A percentile compares a stretch with the other conserved stretches of the same genome.
These are phyloP conservation scores for Starmerella sp. DNA, from an alignment of 805 yeast species.

Conservation along the genomic window DNA sequence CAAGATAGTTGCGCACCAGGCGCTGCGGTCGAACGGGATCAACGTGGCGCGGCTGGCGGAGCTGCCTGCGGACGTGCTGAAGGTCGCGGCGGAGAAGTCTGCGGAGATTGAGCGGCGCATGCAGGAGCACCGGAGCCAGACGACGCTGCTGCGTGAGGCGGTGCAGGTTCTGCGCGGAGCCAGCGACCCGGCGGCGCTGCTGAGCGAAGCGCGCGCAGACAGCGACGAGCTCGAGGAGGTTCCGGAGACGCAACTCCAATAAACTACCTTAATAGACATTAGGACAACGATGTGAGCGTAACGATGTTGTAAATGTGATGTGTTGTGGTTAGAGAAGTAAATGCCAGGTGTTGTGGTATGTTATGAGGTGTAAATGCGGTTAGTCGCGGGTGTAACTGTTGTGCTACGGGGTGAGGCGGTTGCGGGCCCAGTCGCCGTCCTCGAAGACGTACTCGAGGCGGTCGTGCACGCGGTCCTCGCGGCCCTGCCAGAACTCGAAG, in stretches of 20 bases:
- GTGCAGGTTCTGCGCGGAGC: neutral
- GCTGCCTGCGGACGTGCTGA: conserved; percentile 28
- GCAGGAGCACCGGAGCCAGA: neutral
- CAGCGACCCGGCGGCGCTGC: neutral
- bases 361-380: no score
- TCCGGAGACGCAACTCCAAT: neutral
- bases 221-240: neutral
- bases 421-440: conserved; percentile 46
- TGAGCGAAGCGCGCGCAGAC: neutral
- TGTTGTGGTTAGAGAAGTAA: no score
- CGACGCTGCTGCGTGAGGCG: neutral
- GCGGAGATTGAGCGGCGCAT: neutral
- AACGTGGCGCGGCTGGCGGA: conserved; percentile 75
- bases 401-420: conserved; percentile 54
- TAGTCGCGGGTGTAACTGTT: no score
- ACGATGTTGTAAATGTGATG: no score
- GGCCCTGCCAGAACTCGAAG: conserved; percentile 95
- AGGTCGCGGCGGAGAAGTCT: conserved; percentile 23
- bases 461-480: conserved; percentile 80
- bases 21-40: conserved; percentile 65
- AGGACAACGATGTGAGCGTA: no score
- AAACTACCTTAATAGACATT: neutral
- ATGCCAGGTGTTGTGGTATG: no score
- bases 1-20: conserved; percentile 38
- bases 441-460: conserved; percentile 58